phyloP scores from a whole-genome alignment of 345 rosid genomes.

The Brassica nigra region DNA sequence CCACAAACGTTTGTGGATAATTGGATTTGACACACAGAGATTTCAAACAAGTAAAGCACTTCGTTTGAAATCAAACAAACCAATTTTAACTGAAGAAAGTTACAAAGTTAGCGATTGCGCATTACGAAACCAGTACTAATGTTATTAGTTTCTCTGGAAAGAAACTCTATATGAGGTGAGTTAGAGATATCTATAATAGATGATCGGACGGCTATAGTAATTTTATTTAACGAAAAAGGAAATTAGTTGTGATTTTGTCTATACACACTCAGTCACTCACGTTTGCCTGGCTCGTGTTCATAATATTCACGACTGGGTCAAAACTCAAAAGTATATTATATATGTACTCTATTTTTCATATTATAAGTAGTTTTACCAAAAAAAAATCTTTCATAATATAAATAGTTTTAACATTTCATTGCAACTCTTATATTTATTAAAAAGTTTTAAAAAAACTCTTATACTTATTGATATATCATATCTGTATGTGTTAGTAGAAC shows the following conservation, averaged over 20 bases:
- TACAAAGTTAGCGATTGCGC: neutral
- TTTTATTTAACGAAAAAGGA: neutral
- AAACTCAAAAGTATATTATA: too few relatives aligned
- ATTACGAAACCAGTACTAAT: neutral
- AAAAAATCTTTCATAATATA: too few relatives aligned
- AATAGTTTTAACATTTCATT: too few relatives aligned
- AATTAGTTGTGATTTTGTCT: neutral
- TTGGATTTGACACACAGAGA: too few relatives aligned
- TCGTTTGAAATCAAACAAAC: neutral
- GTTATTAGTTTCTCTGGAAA: neutral
- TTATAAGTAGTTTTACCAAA: too few relatives aligned
- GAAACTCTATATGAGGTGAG: neutral
- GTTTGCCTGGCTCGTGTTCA: slow-evolving; percentile 3
- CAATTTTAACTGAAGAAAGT: neutral
- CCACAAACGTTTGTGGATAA: too few relatives aligned
- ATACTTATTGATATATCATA: too few relatives aligned
- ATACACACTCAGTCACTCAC: neutral
- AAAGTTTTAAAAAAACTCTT: too few relatives aligned
- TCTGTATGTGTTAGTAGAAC: neutral
- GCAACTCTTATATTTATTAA: too few relatives aligned
- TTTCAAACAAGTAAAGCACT: neutral
- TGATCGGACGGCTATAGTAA: too few relatives aligned
- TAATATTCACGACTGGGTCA: slow-evolving; percentile 17
- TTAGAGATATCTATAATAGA: neutral
- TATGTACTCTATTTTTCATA: too few relatives aligned